Base-by-base conservation (phyloP, 805 yeast genomes). In the Huiozyma naganishii region DNA sequence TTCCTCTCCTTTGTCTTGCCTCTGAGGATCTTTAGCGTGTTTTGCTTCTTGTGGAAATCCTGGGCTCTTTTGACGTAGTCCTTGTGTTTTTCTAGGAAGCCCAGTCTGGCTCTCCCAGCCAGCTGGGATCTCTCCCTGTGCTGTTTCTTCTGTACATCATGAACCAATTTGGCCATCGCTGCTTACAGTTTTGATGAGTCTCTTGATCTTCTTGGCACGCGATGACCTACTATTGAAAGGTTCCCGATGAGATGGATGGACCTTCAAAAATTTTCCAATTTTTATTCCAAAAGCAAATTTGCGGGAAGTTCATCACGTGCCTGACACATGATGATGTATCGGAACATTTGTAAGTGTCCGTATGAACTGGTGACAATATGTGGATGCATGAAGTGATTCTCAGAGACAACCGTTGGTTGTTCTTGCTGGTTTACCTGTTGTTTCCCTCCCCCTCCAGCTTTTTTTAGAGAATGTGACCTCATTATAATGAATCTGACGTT, bases 71-170 rank as follows among this genome's bases (percentile, higher is more conserved):
- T 76, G 51, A 70, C 74, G 59, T 83, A 83, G 61, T 83, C 94
- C 63, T 83, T 83, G 71, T 92, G 92, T 74, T 92, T 92, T 66
- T 92, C 98, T 38, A 92, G 71, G 32, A 89, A 77, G 36, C 98
- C 98, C 64, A 73, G 79, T 59, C 75, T 75, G 53, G 76, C 69
- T 45, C 98, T 73, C 38, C 75, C 79, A 39, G 69, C 71, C 1
- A 90, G 83, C 65, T 92, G 98, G 6, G 95, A 76, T 56, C 98
- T 77, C 68, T 92, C 98, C 46, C 88, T 71, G 58, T 92, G 98
- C 69, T 92, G 97, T 59, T 87, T 92, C 70, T 94, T 92, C 64
- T 90, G 97, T 8, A 90, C 80, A 58, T 87, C 84, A 62, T 89
- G 97, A 9, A 83, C 90, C 32, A 83, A 67, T 51, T 81, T 83